Evolutionary conservation across 1,284 basidiomycete species (phyloP).

Genomic region (Pholiota adiposa): DNA sequence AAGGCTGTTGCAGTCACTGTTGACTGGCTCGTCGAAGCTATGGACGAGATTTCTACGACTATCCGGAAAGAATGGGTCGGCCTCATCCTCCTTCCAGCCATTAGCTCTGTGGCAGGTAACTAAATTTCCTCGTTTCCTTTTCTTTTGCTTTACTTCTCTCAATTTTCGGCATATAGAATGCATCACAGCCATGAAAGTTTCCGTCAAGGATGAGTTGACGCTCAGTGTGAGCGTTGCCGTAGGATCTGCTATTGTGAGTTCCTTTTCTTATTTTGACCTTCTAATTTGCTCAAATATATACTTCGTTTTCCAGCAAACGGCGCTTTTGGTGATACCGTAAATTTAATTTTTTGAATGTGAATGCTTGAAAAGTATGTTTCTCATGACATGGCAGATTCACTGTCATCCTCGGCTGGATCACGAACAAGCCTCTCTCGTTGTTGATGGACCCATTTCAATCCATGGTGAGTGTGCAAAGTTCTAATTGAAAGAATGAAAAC

Average conservation of each 20-base stretch:
- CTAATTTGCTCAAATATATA: background rate
- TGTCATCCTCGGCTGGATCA: constrained; percentile 67
- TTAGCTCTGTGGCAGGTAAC: constrained; percentile 78
- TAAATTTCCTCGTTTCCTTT: constrained; percentile 4
- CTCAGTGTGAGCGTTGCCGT: constrained; percentile 86
- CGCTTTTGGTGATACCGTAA: constrained; percentile 85
- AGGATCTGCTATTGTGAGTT: constrained; percentile 82
- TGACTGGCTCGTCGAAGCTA: constrained; percentile 82
- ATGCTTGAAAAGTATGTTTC: background rate
- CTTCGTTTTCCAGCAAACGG: constrained; percentile 71
- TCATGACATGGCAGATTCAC: constrained; percentile 45
- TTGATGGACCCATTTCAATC: constrained; percentile 86
- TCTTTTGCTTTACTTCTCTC: background rate
- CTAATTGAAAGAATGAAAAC: background rate
- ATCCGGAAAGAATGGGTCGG: constrained; percentile 83
- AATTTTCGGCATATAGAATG: constrained; percentile 45
- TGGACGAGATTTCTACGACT: constrained; percentile 63
- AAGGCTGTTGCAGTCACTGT: constrained; percentile 67
- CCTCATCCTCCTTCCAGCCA: constrained; percentile 85
- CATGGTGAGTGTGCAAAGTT: constrained; percentile 41
- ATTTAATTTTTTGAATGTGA: constrained; percentile 25
- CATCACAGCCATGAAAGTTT: constrained; percentile 83
- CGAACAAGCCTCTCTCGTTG: constrained; percentile 71
- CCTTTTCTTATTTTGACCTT: background rate
- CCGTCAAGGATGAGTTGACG: constrained; percentile 77